Evolutionary conservation across 2,329 filamentous ascomycete species (phyloP), one percentile per base, ranked within the genome.

Genomic region (Xylariomycetidae sp.): DNA sequence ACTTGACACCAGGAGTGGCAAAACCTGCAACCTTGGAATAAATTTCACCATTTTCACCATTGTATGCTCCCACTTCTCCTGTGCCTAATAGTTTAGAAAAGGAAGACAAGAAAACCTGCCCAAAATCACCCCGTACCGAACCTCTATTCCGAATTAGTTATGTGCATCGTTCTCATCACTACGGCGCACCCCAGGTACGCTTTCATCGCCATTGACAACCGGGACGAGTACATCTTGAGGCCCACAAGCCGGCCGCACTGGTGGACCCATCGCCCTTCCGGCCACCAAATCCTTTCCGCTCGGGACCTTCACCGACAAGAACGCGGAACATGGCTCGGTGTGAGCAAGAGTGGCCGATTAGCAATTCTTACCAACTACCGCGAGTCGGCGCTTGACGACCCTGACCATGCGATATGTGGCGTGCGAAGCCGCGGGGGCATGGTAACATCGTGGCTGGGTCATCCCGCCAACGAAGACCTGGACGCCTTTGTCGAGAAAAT

Each of bases 131-230:
- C n/a, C n/a, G n/a, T n/a, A n/a, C n/a, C n/a, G n/a, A n/a, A n/a
- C n/a, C n/a, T n/a, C n/a, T n/a, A n/a, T n/a, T n/a, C n/a, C n/a
- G n/a, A n/a, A n/a, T n/a, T n/a, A 42, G 58, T 31, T 36, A 89
- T 89, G 85, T 89, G 85, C 56, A 88, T 89, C 62, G 80, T 79
- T 30, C 67, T 89, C 28, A 66, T 87, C 38, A 86, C 84, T 16
- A 89, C 84, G 13, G 72, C 81, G 28, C 85, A 89, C 54, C 85
- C 85, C 8, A 67, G 74, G 45, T 89, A 89, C 60, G 72, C 82
- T 16, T 69, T 89, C 40, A 83, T 90, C 48, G 63, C 86, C 40
- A 67, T 88, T 54, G 78, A 88, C 62, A 90, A 90, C 58, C 76
- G 85, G 48, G 85, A 90, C 64, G 84, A 82, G 56, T 82, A 74